Conservation (phyloP, 768 basidiomycete species). For the Pulveroboletus frians region DNA sequence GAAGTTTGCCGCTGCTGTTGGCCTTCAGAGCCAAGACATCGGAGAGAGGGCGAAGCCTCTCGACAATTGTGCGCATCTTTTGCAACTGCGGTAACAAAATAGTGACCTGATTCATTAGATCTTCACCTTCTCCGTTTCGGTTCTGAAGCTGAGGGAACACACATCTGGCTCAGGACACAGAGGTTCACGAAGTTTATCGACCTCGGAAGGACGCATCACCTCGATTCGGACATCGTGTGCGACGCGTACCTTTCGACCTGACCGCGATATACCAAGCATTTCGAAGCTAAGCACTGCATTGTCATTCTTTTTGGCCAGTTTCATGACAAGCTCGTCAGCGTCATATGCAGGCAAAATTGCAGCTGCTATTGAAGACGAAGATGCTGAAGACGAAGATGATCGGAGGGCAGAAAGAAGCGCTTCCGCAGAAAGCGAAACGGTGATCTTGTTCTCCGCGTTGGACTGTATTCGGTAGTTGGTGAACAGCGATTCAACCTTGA, state of each 20-base stretch:
- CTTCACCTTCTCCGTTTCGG: slow-evolving; percentile 2
- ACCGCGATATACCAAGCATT: slow-evolving; percentile 59
- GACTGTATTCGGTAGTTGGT: slow-evolving; percentile 81
- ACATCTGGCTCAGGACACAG: slow-evolving; percentile 85
- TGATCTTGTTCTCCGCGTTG: slow-evolving; percentile 78
- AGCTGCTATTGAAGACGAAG: slow-evolving; percentile 32
- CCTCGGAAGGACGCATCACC: slow-evolving; percentile 70
- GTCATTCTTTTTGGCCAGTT: slow-evolving; percentile 82
- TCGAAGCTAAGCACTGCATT: slow-evolving; percentile 75
- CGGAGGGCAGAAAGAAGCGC: slow-evolving; percentile 71
- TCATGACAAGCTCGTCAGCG: slow-evolving; percentile 68
- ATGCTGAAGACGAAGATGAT: slow-evolving; percentile 51
- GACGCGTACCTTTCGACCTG: slow-evolving; percentile 59
- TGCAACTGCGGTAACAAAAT: slow-evolving; percentile 71
- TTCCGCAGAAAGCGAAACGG: slow-evolving; percentile 65
- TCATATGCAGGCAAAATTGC: slow-evolving; percentile 37
- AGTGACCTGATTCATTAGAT: slow-evolving; percentile 50
- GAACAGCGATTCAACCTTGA: slow-evolving; percentile 66
- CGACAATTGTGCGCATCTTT: slow-evolving; percentile 74
- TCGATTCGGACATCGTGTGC: slow-evolving; percentile 80
- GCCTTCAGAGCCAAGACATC: slow-evolving; percentile 65
- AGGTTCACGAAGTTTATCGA: slow-evolving; percentile 69
- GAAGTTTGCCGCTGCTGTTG: slow-evolving; percentile 54
- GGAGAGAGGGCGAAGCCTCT: slow-evolving; percentile 66
- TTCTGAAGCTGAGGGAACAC: slow-evolving; percentile 23